Evolutionary conservation across 805 yeast species (phyloP), one percentile per base, ranked within the genome.

Genomic region (Barnettozyma pratensis): DNA sequence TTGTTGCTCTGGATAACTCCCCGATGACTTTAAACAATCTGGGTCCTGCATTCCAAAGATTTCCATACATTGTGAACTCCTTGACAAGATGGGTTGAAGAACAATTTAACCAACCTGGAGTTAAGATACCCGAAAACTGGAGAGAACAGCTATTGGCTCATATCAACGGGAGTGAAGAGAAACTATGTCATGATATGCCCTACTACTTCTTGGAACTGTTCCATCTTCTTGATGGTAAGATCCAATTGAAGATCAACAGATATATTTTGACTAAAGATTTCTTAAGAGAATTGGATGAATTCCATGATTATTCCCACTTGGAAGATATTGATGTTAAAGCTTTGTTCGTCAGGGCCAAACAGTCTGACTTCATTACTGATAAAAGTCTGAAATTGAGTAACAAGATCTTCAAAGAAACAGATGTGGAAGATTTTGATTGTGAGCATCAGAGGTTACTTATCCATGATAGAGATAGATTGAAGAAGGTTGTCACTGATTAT

Each of bases 301-400:
- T 31, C 11, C 8, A 11, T 8, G 34, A 31, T 11, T 31, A 31
- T 31, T 31, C 34, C 11, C 34, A 31, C 11, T 8, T 31, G 34
- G 34, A 31, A 11, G 34, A 11, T 11, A 8, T 31, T 31, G 34
- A 31, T 31, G 11, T 31, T 11, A 8, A 8, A 8, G 11, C 34
- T 8, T 11, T 31, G 34, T 31, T 31, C 3, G 34, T 31, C 11
- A 11, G 11, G 38, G 38, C 38, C 27, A 3, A 27, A 41, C 10
- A 43, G 47, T 11, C 45, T 11, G 44, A 19, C 38, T 31, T 41
- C 44, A 14, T 41, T 9, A 14, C 42, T 28, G 35, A 30, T 19
- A 19, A 19, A 19, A 19, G 19, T 19, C 3, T 19, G 19, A 19
- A 19, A 19, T 19, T 19, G 19, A 19, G 19, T 19, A 19, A 19